Base-by-base conservation (phyloP, 148 eudicot genomes). In the Vaccinium macrocarpon region DNA sequence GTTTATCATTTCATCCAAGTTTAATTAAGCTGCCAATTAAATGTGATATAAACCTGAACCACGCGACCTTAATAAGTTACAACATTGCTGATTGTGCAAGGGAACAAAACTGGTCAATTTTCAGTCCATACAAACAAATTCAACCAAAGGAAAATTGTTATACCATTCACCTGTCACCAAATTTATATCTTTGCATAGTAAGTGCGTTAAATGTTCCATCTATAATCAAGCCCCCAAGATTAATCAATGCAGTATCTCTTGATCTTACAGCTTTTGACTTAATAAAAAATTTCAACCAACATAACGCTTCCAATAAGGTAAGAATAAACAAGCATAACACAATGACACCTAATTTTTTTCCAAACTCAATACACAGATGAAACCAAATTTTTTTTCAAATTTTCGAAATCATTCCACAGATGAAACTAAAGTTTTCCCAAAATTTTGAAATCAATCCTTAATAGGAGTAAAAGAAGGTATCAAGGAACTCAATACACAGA, bases 1-100 rank as follows among this genome's bases (percentile, higher is more conserved):
- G 23, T 6, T 55, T 38, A 72, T 72, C 50, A 16, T 72, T 72
- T 15, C 49, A 72, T 38, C 18, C 76, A 16, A 48, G 78, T 15
- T 75, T 21, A 12, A 75, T 8, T 15, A 46, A 75, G 78, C 53
- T 23, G 5, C 76, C 29, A 70, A 70, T 10, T 38, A 21, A 50
- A 73, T 6, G 46, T 13, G n/a, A 38, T 38, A 73, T n/a, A 73
- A 71, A 73, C 42, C 74, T 70, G 74, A 29, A 70, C 74, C 74
- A 8, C 13, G 74, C 0, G 42, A 11, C 18, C 74, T 70, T 70
- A 38, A 29, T 18, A 1, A 21, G 18, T 70, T 70, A 27, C 16
- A 32, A 14, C 23, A 27, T 9, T 70, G 74, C 74, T 70, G 74
- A 70, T 70, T 29, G 50, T 38, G 50, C 8, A 35, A 38, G 49